Percentiles rank a stretch among this genome's conserved stretches.
Evolutionary conservation across 257 asterid genomes (phyloP).

Genomic region (Coffea canephora): DNA sequence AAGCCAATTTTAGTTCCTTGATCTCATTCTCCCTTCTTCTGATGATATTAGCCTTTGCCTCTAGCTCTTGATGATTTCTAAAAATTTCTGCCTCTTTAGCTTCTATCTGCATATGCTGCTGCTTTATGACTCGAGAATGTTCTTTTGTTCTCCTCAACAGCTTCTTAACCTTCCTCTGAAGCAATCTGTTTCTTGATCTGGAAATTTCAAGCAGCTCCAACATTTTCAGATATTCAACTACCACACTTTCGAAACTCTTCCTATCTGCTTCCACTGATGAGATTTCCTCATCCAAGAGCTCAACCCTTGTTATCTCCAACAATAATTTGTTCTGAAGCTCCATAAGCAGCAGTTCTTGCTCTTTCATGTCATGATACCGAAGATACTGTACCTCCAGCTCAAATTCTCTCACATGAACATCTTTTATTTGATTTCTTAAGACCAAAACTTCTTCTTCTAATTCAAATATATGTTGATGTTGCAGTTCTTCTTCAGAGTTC

Average conservation of each 20-base stretch:
- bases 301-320: conserved; percentile 40
- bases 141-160: conserved; percentile 31
- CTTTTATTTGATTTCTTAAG: conserved; percentile 29
- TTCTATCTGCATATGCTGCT: conserved; percentile 30
- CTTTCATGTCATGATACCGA: conserved; percentile 40
- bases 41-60: conserved; percentile 24
- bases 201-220: conserved; percentile 34
- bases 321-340: conserved; percentile 40
- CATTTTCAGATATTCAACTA: conserved; percentile 26
- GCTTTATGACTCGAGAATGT: conserved; percentile 23
- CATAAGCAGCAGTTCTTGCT: conserved; percentile 37
- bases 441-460: conserved; percentile 28
- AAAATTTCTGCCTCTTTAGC: conserved; percentile 41
- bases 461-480: background rate
- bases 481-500: conserved; percentile 3
- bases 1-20: conserved; percentile 28
- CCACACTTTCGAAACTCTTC: conserved; percentile 37
- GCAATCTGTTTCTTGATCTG: conserved; percentile 42
- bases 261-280: conserved; percentile 32
- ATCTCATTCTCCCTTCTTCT: conserved; percentile 40
- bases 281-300: conserved; percentile 36
- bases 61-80: conserved; percentile 30
- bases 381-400: conserved; percentile 37
- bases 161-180: conserved; percentile 44
- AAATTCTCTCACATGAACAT: conserved; percentile 27